These are phyloP conservation scores for Paramecium pentaurelia DNA, from an alignment of 73 alveolate species.

Conservation along the genomic window DNA sequence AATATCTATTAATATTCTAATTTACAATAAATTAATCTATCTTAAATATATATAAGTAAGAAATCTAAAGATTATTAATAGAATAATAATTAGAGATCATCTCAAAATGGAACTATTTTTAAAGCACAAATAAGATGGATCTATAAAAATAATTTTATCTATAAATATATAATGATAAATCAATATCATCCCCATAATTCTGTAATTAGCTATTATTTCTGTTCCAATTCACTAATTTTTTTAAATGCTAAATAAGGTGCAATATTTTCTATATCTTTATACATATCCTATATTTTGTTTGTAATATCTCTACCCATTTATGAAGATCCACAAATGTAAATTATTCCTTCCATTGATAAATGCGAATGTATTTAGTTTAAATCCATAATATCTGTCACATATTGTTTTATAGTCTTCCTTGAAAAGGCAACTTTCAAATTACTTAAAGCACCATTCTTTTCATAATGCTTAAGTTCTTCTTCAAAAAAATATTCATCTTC, in stretches of 20 bases:
- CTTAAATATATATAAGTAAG: too few species aligned
- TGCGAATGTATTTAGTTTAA: slow-evolving; percentile 35
- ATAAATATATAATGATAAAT: background rate
- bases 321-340: slow-evolving; percentile 54
- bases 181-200: slow-evolving; percentile 63
- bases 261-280: background rate
- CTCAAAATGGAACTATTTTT: too few species aligned
- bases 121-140: background rate
- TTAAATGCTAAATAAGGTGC: slow-evolving; percentile 53
- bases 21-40: too few species aligned
- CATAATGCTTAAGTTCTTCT: slow-evolving; percentile 65
- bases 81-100: too few species aligned
- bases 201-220: slow-evolving; percentile 16
- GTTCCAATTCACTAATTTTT: slow-evolving; percentile 6
- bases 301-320: slow-evolving; percentile 40
- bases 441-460: slow-evolving; percentile 61
- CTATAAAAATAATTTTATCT: slow-evolving; percentile 5
- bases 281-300: slow-evolving; percentile 23
- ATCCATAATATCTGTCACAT: slow-evolving; percentile 73
- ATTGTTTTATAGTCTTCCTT: slow-evolving; percentile 67
- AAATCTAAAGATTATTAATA: too few species aligned
- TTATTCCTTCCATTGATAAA: slow-evolving; percentile 16
- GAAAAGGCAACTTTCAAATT: slow-evolving; percentile 71
- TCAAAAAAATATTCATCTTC: slow-evolving; percentile 69
- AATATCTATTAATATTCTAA: too few species aligned